Percentiles rank a stretch among this genome's conserved stretches.
These are phyloP conservation scores for Phytophthora pinifolia DNA, from an alignment of 352 stramenopile genomes.

Conservation along the genomic window DNA sequence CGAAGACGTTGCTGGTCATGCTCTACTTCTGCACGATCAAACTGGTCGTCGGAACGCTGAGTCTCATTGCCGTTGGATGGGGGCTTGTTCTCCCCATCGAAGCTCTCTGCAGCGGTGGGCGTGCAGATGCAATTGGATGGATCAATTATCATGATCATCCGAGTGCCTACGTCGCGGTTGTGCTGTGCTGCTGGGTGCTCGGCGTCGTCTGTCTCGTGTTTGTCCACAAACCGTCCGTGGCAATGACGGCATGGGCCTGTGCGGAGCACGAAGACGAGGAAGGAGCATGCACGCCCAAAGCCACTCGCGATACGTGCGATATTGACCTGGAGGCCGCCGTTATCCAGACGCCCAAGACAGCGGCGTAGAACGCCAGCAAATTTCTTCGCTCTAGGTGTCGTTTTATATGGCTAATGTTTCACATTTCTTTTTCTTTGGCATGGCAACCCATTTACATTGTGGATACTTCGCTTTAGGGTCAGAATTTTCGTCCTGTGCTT, in stretches of 20 bases:
- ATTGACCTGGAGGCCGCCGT: slow-evolving; percentile 9
- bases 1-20: slow-evolving; percentile 34
- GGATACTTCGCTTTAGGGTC: no score
- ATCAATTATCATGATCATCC: slow-evolving; percentile 22
- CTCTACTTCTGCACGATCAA: slow-evolving; percentile 52
- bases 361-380: not conserved
- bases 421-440: no score
- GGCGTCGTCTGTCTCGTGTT: slow-evolving; percentile 12
- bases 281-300: slow-evolving; percentile 1
- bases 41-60: slow-evolving; percentile 38
- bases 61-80: slow-evolving; percentile 26
- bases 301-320: not conserved
- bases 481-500: no score
- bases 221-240: slow-evolving; percentile 20
- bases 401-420: not conserved
- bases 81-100: slow-evolving; percentile 38
- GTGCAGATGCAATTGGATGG: slow-evolving; percentile 19
- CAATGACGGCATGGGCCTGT: slow-evolving; percentile 21
- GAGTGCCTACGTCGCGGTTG: slow-evolving; percentile 6
- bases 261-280: slow-evolving; percentile 7
- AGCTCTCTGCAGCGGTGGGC: slow-evolving; percentile 23
- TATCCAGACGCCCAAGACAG: slow-evolving; percentile 13
- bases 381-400: not conserved
- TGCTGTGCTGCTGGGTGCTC: slow-evolving; percentile 15
- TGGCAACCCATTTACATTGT: no score